Base-by-base conservation (phyloP, 176 grass and related monocot genomes). In the Metroxylon sagu region DNA sequence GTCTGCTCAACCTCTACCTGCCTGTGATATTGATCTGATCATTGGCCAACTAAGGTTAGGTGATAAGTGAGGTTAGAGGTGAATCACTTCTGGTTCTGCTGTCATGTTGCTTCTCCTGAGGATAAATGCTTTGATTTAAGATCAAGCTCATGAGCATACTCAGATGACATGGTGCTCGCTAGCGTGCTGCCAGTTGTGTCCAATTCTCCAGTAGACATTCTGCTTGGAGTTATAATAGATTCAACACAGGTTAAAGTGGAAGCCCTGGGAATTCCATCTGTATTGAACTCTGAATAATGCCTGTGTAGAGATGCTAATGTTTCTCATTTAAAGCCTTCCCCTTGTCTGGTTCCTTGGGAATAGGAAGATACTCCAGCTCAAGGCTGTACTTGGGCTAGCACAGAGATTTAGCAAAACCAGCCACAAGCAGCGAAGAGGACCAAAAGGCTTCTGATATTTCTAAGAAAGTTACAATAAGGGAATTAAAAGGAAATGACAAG, bases 391-490 rank as follows among this genome's bases (percentile, higher is more conserved):
- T 35, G 64, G 91, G 91, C 57, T 90, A 72, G 59, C 77, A 76
- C 8, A 96, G 57, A 77, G 90, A 96, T 72, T 88, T 96, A 19
- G 90, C 73, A 77, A 96, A 25, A 61, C 91, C 91, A 27, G 86
- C 74, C 18, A 87, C 66, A 90, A 60, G 53, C 90, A 96, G 29
- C 83, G 81, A 67, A 96, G 74, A 26, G 86, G 80, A 17, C 91
- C 91, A 77, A 96, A 35, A 16, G 76, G 81, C 69, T 74, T 39
- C 65, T 84, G 78, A 70, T 88, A 96, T 12, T 88, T 87, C 69
- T 96, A 86, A 56, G 86, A 90, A 31, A 90, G 65, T 74, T 90
- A 70, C 2, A 57, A 62, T 77, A 27, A 60, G 2, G 56, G 71
- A 59, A 54, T 2, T 49, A 70, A 19, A 78, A 0, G 62, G 66